Percentiles rank a stretch among this genome's conserved stretches.
Conservation (phyloP, 208 protist genomes). For the Wallacemonas sp. region DNA sequence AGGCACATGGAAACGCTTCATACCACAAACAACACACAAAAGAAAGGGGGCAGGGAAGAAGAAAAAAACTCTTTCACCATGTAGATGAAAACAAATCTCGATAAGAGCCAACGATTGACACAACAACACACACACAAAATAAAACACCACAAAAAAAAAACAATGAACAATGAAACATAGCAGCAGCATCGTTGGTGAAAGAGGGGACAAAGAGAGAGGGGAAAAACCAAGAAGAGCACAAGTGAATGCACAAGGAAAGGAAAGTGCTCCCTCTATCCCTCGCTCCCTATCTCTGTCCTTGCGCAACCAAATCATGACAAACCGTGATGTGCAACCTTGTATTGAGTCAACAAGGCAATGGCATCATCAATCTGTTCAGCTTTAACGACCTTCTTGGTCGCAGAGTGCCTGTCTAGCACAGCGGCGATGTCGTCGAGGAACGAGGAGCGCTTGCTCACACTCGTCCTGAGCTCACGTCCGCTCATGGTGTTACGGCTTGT, state of each 20-base stretch:
- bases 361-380: conserved; percentile 55
- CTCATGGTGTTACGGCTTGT: not conserved
- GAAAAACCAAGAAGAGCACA: not conserved
- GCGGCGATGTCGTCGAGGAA: conserved; percentile 60
- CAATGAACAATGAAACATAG: too few species aligned
- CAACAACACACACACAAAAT: too few species aligned
- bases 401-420: conserved; percentile 40
- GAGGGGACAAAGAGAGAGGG: too few species aligned
- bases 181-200: too few species aligned
- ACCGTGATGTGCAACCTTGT: conserved; percentile 61
- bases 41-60: not conserved
- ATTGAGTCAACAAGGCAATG: conserved; percentile 48
- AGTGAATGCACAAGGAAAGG: too few species aligned
- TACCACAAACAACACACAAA: not conserved
- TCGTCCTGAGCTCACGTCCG: not conserved
- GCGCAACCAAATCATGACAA: conserved; percentile 20
- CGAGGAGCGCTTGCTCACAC: conserved; percentile 18
- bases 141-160: not conserved
- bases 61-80: conserved; percentile 7
- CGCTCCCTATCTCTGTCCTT: too few species aligned
- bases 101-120: too few species aligned
- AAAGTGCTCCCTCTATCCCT: too few species aligned
- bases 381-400: conserved; percentile 34
- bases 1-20: not conserved
- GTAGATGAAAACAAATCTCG: conserved; percentile 13